Percentiles rank a stretch among this genome's conserved stretches.
Conservation (phyloP, 176 grass and related monocot species). For the Microstegium vimineum region DNA sequence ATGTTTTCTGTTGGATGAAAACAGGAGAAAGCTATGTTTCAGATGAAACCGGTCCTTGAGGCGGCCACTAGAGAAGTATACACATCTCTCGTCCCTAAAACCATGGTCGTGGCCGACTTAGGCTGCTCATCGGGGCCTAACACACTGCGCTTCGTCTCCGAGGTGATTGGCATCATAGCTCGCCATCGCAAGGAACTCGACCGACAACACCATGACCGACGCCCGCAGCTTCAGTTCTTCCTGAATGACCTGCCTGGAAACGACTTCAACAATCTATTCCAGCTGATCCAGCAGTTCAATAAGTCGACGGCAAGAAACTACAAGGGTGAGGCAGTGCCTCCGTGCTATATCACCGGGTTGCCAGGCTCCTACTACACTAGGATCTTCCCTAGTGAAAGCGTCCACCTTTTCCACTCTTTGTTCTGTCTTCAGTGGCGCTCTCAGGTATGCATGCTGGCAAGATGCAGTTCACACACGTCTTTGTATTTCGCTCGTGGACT, state of each 20-base stretch:
- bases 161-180: not conserved
- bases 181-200: not conserved
- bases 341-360: too few relatives aligned
- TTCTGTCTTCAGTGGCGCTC: too few relatives aligned
- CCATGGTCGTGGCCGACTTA: slow-evolving; percentile 40
- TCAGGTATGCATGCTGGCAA: too few relatives aligned
- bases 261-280: slow-evolving; percentile 65
- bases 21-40: slow-evolving; percentile 38
- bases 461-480: not conserved
- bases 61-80: slow-evolving; percentile 17
- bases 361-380: too few relatives aligned
- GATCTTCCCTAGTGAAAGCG: too few relatives aligned
- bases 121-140: slow-evolving; percentile 53
- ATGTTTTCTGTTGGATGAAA: not conserved
- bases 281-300: not conserved
- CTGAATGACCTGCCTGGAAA: slow-evolving; percentile 54
- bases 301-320: not conserved
- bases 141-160: slow-evolving; percentile 20
- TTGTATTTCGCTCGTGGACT: too few relatives aligned
- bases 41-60: slow-evolving; percentile 21
- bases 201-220: not conserved
- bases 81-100: not conserved
- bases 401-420: too few relatives aligned
- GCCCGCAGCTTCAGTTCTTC: slow-evolving; percentile 57
- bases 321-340: too few relatives aligned